Percentiles rank a stretch among this genome's conserved stretches.
Evolutionary conservation across 257 asterid genomes (phyloP).

Genomic region (Nicotiana knightiana): DNA sequence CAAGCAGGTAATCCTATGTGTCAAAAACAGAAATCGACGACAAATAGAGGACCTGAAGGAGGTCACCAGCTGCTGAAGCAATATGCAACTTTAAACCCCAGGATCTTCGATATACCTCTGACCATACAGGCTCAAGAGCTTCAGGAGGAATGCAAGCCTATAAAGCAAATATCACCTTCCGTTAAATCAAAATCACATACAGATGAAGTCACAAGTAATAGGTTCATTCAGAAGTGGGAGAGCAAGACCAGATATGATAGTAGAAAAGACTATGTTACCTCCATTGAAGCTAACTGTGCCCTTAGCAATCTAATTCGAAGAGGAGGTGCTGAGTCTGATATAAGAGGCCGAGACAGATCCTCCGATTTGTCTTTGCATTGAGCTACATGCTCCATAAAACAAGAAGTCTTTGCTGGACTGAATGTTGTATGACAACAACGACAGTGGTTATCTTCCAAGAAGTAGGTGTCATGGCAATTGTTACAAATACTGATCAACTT

Average conservation of each 20-base stretch:
- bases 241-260: not conserved
- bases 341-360: constrained; percentile 19
- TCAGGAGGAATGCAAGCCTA: constrained; percentile 75
- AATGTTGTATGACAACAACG: constrained; percentile 41
- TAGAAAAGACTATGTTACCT: constrained; percentile 37
- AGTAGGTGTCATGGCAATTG: constrained; percentile 37
- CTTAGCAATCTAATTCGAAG: constrained; percentile 53
- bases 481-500: constrained; percentile 53
- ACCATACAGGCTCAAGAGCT: constrained; percentile 61
- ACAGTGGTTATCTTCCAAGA: constrained; percentile 48
- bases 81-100: constrained; percentile 54
- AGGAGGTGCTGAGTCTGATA: constrained; percentile 36
- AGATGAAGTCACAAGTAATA: not conserved
- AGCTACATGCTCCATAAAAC: constrained; percentile 39
- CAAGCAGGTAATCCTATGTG: not conserved
- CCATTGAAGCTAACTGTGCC: constrained; percentile 59
- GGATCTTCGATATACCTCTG: constrained; percentile 47
- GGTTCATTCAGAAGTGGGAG: not conserved
- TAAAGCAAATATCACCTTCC: constrained; percentile 15
- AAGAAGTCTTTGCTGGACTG: constrained; percentile 14
- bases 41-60: constrained; percentile 55
- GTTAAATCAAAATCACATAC: constrained; percentile 5
- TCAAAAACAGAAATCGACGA: not conserved
- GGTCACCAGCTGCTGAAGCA: constrained; percentile 60
- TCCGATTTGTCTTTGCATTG: constrained; percentile 35